Evolutionary conservation across 352 stramenopile species (phyloP), one percentile per base, ranked within the genome.

Genomic region (Phytopythium kandeliae): DNA sequence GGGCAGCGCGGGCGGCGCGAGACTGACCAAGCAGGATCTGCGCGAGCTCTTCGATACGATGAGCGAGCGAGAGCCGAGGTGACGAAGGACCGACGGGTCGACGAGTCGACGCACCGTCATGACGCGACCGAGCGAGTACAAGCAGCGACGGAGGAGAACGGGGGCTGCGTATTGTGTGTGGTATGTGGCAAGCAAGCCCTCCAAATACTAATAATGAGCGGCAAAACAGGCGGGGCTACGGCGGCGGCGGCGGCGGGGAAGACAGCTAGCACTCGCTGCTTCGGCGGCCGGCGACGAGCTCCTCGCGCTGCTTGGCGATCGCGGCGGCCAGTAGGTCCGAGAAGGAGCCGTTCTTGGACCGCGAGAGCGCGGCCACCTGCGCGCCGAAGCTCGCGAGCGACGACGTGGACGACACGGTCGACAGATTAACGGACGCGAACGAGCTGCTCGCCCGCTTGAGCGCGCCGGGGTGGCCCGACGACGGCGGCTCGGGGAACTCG

Each of bases 361-460:
- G 60, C 12, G 60, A 62, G 44, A 76, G 69, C 11, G 51, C 63
- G 16, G 67, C 58, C 22, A 78, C 19, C 28, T 78, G 68, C 25
- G 69, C 61, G 19, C 65, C 68, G 41, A 71, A 74, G 17, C 64
- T 65, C 21, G 68, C 64, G 41, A 74, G 41, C 12, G 68, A 78
- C n/a, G 68, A 78, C 37, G 24, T 72, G 11, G 68, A 74, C 28
- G 68, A 78, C 25, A 78, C 67, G 26, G 67, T 76, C 36, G 61
- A 76, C 46, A 73, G 65, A 26, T 76, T 76, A 17, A 73, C 55
- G 3, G 67, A 76, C 36, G 54, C 24, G 34, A 71, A 47, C 31
- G 67, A 76, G 43, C 63, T 73, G 55, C 63, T 63, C 45, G 65
- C 63, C 54, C 68, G 59, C 28, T 73, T 38, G 16, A 71, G 30